Evolutionary conservation across 2,329 filamentous ascomycete genomes (phyloP).

Genomic region (Penicillium sp.): DNA sequence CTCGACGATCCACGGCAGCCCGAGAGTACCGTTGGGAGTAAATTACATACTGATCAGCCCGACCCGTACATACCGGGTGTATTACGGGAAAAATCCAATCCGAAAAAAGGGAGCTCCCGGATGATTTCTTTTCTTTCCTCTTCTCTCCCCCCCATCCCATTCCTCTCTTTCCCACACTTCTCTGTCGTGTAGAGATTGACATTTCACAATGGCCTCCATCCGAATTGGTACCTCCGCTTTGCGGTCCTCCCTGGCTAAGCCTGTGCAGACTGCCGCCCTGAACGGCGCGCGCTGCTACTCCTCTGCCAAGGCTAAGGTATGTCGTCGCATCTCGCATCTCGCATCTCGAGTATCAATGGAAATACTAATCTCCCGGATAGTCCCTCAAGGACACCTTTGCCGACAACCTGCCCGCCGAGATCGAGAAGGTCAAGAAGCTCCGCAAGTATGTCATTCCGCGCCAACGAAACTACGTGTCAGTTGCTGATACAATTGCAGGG

Average conservation of each 20-base stretch:
- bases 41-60: slow-evolving; percentile 23
- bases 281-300: slow-evolving; percentile 89
- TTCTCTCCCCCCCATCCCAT: slow-evolving; percentile 35
- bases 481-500: slow-evolving; percentile 55
- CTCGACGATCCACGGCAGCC: slow-evolving; percentile 5
- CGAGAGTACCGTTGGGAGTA: slow-evolving; percentile 21
- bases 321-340: slow-evolving; percentile 22
- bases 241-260: slow-evolving; percentile 70
- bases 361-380: slow-evolving; percentile 52
- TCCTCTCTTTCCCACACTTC: slow-evolving; percentile 29
- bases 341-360: slow-evolving; percentile 7
- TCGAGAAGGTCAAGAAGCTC: slow-evolving; percentile 99
- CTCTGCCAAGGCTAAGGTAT: slow-evolving; percentile 79
- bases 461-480: background rate
- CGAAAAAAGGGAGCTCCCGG: slow-evolving; percentile 29
- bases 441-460: slow-evolving; percentile 70
- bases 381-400: slow-evolving; percentile 98
- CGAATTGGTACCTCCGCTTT: slow-evolving; percentile 80
- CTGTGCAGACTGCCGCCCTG: slow-evolving; percentile 72
- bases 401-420: slow-evolving; percentile 90
- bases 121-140: slow-evolving; percentile 35
- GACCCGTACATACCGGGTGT: slow-evolving; percentile 21
- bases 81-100: slow-evolving; percentile 35
- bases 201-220: slow-evolving; percentile 71
- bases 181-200: slow-evolving; percentile 16